Conservation (phyloP, 768 basidiomycete genomes). For the Goffeauzyma gilvescens region DNA sequence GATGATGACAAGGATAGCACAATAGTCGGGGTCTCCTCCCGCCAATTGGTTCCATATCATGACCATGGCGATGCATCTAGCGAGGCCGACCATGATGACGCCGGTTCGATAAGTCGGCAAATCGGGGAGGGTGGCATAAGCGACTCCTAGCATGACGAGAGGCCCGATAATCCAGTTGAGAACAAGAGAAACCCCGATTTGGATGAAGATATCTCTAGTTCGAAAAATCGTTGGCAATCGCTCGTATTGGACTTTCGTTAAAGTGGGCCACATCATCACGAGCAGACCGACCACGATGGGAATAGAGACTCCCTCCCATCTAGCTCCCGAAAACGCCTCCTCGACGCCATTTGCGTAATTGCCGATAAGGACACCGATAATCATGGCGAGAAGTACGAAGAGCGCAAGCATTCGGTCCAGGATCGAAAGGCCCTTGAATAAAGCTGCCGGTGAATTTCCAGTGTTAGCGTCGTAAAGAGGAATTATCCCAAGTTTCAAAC, state of each 20-base stretch:
- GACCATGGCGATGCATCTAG: constrained; percentile 35
- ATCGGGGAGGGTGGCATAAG: constrained; percentile 71
- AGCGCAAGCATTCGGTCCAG: constrained; percentile 48
- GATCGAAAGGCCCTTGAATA: constrained; percentile 34
- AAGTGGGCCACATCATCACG: constrained; percentile 72
- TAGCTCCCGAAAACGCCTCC: constrained; percentile 44
- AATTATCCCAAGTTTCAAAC: too few relatives aligned
- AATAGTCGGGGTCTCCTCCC: constrained; percentile 49
- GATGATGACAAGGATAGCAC: constrained; percentile 59
- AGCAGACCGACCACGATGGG: constrained; percentile 65
- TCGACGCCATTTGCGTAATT: constrained; percentile 40
- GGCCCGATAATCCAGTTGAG: constrained; percentile 70
- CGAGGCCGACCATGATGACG: constrained; percentile 64
- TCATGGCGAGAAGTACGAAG: constrained; percentile 52
- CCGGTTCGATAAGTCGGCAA: constrained; percentile 48
- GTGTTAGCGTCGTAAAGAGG: too few relatives aligned
- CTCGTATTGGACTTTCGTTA: constrained; percentile 52
- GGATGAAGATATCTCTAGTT: constrained; percentile 43
- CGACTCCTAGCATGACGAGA: constrained; percentile 62
- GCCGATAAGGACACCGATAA: constrained; percentile 56
- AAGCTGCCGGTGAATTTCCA: too few relatives aligned
- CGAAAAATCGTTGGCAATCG: constrained; percentile 42
- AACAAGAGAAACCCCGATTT: constrained; percentile 47
- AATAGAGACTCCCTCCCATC: constrained; percentile 52
- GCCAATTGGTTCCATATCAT: constrained; percentile 68